These are phyloP conservation scores for Elongisporangium senticosum DNA, from an alignment of 352 stramenopile species.

Conservation along the genomic window DNA sequence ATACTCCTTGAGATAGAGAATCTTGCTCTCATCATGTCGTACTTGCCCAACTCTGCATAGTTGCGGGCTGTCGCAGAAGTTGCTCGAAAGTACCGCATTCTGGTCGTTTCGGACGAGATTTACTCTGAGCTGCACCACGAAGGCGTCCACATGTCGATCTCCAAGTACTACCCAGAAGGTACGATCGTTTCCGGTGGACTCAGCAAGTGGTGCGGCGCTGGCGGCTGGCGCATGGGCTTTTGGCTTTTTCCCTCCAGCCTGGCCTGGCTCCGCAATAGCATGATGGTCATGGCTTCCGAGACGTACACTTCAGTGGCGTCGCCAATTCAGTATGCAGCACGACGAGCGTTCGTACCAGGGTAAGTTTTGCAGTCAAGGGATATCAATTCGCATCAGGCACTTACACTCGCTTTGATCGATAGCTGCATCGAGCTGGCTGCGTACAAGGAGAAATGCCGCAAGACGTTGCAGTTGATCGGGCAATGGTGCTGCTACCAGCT, in stretches of 20 bases:
- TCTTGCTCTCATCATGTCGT: neutral
- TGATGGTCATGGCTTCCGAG: slow-evolving; percentile 87
- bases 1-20: neutral
- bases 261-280: slow-evolving; percentile 77
- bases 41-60: slow-evolving; percentile 10
- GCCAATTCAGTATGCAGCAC: slow-evolving; percentile 80
- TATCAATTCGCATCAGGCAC: slow-evolving; percentile 4
- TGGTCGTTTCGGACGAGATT: slow-evolving; percentile 88
- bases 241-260: slow-evolving; percentile 79
- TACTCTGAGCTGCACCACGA: slow-evolving; percentile 83
- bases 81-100: slow-evolving; percentile 78
- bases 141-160: slow-evolving; percentile 74
- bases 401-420: slow-evolving; percentile 9
- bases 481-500: slow-evolving; percentile 81
- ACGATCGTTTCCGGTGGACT: slow-evolving; percentile 85
- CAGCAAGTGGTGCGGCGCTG: slow-evolving; percentile 86
- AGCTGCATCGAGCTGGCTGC: slow-evolving; percentile 70
- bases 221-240: slow-evolving; percentile 85
- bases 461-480: slow-evolving; percentile 77
- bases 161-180: slow-evolving; percentile 81
- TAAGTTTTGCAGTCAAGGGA: slow-evolving; percentile 16
- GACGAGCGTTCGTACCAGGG: slow-evolving; percentile 70
- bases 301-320: slow-evolving; percentile 85
- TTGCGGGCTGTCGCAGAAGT: slow-evolving; percentile 62
- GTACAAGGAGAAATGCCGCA: slow-evolving; percentile 82